These are phyloP conservation scores for Nicotiana tomentosiformis DNA, from an alignment of 257 asterid genomes.

Conservation along the genomic window DNA sequence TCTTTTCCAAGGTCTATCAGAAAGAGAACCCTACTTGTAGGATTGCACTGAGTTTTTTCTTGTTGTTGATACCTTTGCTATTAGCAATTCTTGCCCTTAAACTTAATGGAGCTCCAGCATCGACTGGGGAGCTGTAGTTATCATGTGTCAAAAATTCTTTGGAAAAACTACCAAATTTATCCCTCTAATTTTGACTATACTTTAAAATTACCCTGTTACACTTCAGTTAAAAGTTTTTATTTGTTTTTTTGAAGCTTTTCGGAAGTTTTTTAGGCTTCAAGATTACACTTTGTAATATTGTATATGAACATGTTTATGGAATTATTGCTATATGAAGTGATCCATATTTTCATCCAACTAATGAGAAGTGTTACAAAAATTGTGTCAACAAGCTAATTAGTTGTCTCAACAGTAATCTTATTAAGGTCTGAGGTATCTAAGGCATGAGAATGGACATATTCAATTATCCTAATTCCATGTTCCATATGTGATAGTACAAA, in stretches of 20 bases:
- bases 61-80: no score
- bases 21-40: no score
- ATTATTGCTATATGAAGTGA: background rate
- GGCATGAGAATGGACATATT: background rate
- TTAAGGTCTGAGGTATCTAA: background rate
- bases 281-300: background rate
- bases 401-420: background rate
- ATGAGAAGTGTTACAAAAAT: background rate
- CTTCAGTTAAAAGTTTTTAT: background rate
- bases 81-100: no score
- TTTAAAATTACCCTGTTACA: background rate
- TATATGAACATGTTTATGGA: background rate
- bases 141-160: background rate
- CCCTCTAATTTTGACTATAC: background rate
- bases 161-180: background rate
- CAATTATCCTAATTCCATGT: background rate
- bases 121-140: background rate
- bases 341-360: background rate
- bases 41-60: no score
- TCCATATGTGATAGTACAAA: background rate
- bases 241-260: background rate
- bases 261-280: background rate
- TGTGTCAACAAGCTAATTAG: background rate
- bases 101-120: background rate
- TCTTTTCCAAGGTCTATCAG: no score